A percentile compares a stretch with the other conserved stretches of the same genome.
These are phyloP conservation scores for Irpex sp. DNA, from an alignment of 1,284 basidiomycete species.

Conservation along the genomic window DNA sequence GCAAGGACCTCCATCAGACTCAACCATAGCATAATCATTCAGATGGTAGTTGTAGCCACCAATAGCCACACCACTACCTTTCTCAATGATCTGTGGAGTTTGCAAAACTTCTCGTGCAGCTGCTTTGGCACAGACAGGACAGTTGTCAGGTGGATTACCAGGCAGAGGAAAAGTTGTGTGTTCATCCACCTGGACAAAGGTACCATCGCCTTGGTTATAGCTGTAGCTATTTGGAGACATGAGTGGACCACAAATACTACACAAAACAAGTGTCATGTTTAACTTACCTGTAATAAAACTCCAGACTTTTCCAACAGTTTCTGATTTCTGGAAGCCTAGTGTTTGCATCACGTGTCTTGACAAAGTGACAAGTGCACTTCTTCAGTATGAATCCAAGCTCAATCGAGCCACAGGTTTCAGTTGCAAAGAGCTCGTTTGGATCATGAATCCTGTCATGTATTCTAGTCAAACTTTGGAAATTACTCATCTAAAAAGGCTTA, in stretches of 20 bases:
- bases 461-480: not conserved
- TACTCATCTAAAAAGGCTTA: not conserved
- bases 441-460: slow-evolving; percentile 35
- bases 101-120: slow-evolving; percentile 27
- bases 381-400: slow-evolving; percentile 30
- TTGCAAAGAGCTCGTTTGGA: slow-evolving; percentile 62
- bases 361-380: slow-evolving; percentile 45
- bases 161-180: slow-evolving; percentile 3
- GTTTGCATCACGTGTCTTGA: slow-evolving; percentile 16
- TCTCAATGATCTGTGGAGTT: slow-evolving; percentile 22
- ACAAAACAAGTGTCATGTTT: not conserved
- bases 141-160: slow-evolving; percentile 45
- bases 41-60: slow-evolving; percentile 44
- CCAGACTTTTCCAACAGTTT: slow-evolving; percentile 14
- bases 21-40: slow-evolving; percentile 53
- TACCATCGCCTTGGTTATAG: slow-evolving; percentile 25
- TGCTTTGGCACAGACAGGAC: slow-evolving; percentile 39
- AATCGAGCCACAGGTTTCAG: slow-evolving; percentile 43
- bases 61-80: slow-evolving; percentile 35
- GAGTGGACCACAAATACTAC: not conserved
- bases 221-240: slow-evolving; percentile 15
- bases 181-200: slow-evolving; percentile 30
- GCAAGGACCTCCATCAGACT: slow-evolving; percentile 31
- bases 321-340: not conserved
- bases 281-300: slow-evolving; percentile 60